Evolutionary conservation across 805 yeast species (phyloP), one percentile per base, ranked within the genome.

Genomic region (Wickerhamomyces chaumierensis): DNA sequence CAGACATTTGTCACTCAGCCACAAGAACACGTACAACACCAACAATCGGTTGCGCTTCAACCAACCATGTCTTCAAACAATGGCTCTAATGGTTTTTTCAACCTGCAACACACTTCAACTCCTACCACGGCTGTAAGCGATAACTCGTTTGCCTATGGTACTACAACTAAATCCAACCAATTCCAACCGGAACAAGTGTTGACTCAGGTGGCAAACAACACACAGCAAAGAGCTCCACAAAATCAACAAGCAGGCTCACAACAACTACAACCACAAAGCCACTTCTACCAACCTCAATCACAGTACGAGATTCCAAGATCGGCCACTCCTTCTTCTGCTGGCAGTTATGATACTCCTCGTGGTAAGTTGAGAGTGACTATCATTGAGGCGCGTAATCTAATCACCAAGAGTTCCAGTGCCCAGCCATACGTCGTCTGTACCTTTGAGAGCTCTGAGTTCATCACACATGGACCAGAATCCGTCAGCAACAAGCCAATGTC

Each of bases 381-480:
- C 43, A 64, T 82, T 20, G 90, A 85, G 58, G 96, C 95, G 2
- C 71, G 68, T 42, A 79, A 78, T 48, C 68, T 90, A 45, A 62
- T 69, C 33, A 73, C 78, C 27, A 66, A 70, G 34, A 60, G 75
- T 4, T 61, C 68, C 32, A 62, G 65, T 53, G 55, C 90, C 3
- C 82, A 74, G 48, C 96, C 95, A 3, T 81, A 87, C 57, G 95
- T 84, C 16, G 95, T 87, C 29, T 84, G 94, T 59, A 81, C 94
- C 11, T 87, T 83, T 64, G 95, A 86, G 57, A 80, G 90, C 44
- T 80, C 94, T 2, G 97, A 92, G 62, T 83, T 79, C 47, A 87
- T 90, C 42, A 78, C 95, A 19, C 77, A 78, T 44, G 88, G 87
- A 4, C 86, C 94, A 1, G 81, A 62, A 46, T 45, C 52, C 31